These are phyloP conservation scores for Triticum timopheevii DNA, from an alignment of 176 grass and related monocot genomes.

Conservation along the genomic window DNA sequence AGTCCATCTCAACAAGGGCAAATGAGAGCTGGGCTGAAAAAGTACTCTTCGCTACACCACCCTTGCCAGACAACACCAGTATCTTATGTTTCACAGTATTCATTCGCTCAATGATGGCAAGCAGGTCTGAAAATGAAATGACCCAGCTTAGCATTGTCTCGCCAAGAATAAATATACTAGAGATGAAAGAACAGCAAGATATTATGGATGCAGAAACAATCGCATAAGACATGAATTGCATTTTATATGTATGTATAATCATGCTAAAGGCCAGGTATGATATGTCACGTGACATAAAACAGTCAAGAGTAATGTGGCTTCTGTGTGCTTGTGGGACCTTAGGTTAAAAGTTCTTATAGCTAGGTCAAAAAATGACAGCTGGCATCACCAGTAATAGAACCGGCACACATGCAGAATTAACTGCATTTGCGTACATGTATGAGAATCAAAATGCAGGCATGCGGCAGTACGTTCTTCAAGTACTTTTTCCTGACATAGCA, in stretches of 20 bases:
- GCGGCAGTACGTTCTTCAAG: not conserved
- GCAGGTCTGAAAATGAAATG: constrained; percentile 53
- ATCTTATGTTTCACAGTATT: constrained; percentile 66
- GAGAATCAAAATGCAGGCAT: not conserved
- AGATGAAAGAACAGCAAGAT: not conserved
- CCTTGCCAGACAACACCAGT: constrained; percentile 72
- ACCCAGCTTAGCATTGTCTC: not conserved
- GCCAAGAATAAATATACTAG: not conserved
- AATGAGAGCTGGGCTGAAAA: constrained; percentile 75
- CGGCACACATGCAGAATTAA: not conserved
- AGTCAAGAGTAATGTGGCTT: not conserved
- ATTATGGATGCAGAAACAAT: not conserved
- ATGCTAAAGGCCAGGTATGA: not conserved
- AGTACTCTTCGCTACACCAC: constrained; percentile 72
- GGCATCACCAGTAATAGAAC: not conserved
- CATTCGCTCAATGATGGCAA: constrained; percentile 66
- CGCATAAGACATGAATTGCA: not conserved
- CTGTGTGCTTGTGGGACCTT: not conserved
- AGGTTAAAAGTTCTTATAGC: not conserved
- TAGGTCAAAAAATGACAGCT: not conserved
- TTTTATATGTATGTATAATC: not conserved
- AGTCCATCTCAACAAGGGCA: constrained; percentile 53
- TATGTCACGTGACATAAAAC: not conserved
- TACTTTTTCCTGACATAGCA: not conserved
- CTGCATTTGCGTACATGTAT: not conserved